Evolutionary conservation across 768 basidiomycete genomes (phyloP).

Genomic region (Coprinopsis sp.): DNA sequence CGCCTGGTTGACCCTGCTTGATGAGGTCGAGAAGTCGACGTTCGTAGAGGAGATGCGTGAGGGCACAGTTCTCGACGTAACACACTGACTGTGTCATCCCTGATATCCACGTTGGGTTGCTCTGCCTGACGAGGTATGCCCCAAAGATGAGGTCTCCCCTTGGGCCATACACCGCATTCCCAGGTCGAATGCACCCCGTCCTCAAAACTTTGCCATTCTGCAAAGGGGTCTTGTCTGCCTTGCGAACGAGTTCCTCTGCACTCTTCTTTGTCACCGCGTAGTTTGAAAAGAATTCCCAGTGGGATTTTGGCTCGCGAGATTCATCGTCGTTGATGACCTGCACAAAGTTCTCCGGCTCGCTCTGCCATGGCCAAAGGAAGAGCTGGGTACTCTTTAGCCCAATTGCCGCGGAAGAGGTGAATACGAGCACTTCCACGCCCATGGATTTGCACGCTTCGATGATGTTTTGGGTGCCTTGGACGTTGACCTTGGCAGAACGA

Average conservation of each 20-base stretch:
- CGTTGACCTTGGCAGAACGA: constrained; percentile 59
- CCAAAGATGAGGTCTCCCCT: constrained; percentile 68
- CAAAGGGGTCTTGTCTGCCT: constrained; percentile 28
- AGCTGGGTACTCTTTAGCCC: constrained; percentile 53
- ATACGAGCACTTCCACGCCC: constrained; percentile 57
- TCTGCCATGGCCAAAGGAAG: constrained; percentile 75
- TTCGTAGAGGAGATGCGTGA: constrained; percentile 72
- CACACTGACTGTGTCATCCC: constrained; percentile 57
- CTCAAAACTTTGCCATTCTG: constrained; percentile 34
- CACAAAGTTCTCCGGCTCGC: constrained; percentile 47
- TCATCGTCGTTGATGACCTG: constrained; percentile 64
- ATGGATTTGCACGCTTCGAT: constrained; percentile 49
- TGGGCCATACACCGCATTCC: constrained; percentile 72
- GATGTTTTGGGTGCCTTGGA: constrained; percentile 64
- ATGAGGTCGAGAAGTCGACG: constrained; percentile 58
- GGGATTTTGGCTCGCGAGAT: constrained; percentile 39
- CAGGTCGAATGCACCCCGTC: constrained; percentile 74
- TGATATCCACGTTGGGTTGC: constrained; percentile 60
- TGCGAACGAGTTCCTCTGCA: constrained; percentile 48
- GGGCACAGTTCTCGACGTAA: constrained; percentile 74
- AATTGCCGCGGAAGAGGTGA: constrained; percentile 71
- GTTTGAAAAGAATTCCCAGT: constrained; percentile 70
- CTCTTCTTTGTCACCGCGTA: constrained; percentile 63
- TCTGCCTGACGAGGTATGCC: constrained; percentile 53
- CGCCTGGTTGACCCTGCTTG: constrained; percentile 22